Evolutionary conservation across 2,329 filamentous ascomycete genomes (phyloP).

Genomic region (Chrysoporthe cubensis): DNA sequence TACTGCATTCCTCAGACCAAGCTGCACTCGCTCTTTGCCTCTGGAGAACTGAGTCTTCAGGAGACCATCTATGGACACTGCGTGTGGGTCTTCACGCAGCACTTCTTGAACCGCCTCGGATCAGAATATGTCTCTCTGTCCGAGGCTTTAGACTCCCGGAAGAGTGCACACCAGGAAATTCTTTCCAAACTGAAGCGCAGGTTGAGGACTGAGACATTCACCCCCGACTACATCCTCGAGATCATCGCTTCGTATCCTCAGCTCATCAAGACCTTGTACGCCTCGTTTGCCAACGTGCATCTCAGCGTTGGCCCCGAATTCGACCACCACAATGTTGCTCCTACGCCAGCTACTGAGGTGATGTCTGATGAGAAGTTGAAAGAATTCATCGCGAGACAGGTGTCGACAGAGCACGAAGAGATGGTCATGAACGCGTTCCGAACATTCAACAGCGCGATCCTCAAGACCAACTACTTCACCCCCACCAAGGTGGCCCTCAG

Average conservation of each 20-base stretch:
- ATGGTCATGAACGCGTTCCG: slow-evolving; percentile 98
- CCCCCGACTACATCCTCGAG: slow-evolving; percentile 95
- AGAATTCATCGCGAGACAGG: slow-evolving; percentile 77
- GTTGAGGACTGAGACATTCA: slow-evolving; percentile 95
- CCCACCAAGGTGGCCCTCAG: slow-evolving; percentile 97
- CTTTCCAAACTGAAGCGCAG: slow-evolving; percentile 94
- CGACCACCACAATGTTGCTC: slow-evolving; percentile 55
- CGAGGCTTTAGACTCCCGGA: slow-evolving; percentile 77
- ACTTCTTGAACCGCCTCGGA: slow-evolving; percentile 94
- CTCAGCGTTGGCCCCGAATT: slow-evolving; percentile 59
- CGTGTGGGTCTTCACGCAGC: slow-evolving; percentile 96
- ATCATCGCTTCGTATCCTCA: slow-evolving; percentile 92
- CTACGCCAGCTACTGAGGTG: slow-evolving; percentile 66
- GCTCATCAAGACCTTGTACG: slow-evolving; percentile 84
- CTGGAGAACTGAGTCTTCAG: slow-evolving; percentile 85
- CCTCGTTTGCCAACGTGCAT: slow-evolving; percentile 89
- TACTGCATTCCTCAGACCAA: slow-evolving; percentile 99
- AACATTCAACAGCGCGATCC: slow-evolving; percentile 88
- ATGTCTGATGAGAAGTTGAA: slow-evolving; percentile 75
- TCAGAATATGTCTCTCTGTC: slow-evolving; percentile 89
- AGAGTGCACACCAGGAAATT: slow-evolving; percentile 83
- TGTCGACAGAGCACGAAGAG: slow-evolving; percentile 90
- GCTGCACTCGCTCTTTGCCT: slow-evolving; percentile 87
- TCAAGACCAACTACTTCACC: slow-evolving; percentile 98
- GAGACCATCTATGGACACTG: slow-evolving; percentile 98